Conservation (phyloP, 768 basidiomycete species). For the Tylopilus balloui region DNA sequence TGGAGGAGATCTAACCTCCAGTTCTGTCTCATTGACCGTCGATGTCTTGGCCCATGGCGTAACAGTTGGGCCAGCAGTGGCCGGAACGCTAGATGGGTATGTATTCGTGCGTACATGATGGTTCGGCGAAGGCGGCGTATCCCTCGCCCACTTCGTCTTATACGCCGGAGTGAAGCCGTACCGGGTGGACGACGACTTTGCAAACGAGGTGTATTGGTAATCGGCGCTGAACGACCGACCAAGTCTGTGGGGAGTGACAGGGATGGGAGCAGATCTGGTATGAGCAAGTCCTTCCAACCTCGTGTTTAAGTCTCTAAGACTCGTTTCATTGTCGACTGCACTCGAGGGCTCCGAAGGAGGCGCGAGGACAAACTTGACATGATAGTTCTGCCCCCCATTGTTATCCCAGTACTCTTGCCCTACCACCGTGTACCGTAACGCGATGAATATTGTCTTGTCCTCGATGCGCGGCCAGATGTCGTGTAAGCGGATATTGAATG, state of each 20-base stretch:
- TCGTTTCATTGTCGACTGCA: conserved; percentile 35
- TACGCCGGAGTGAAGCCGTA: conserved; percentile 56
- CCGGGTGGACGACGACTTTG: conserved; percentile 44
- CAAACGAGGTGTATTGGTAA: conserved; percentile 20
- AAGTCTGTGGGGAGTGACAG: conserved; percentile 10
- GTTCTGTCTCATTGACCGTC: neutral
- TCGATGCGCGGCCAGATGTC: conserved; percentile 75
- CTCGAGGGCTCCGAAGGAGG: conserved; percentile 24
- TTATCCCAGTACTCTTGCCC: conserved; percentile 92
- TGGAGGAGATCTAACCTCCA: neutral
- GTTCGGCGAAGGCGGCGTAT: neutral
- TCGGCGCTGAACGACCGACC: conserved; percentile 30
- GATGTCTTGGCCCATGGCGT: conserved; percentile 36
- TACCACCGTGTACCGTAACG: conserved; percentile 64
- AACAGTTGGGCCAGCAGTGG: conserved; percentile 30
- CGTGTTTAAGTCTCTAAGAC: conserved; percentile 58
- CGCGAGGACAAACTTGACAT: conserved; percentile 53
- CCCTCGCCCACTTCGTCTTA: conserved; percentile 34
- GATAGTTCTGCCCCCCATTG: conserved; percentile 75
- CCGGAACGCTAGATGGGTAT: conserved; percentile 43
- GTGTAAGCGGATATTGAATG: conserved; percentile 69
- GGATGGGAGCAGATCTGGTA: conserved; percentile 21
- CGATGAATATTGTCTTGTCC: conserved; percentile 78
- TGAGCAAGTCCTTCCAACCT: conserved; percentile 64
- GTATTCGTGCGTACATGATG: conserved; percentile 43